These are phyloP conservation scores for Excoecaria cochinchinensis DNA, from an alignment of 345 rosid genomes.

Conservation along the genomic window DNA sequence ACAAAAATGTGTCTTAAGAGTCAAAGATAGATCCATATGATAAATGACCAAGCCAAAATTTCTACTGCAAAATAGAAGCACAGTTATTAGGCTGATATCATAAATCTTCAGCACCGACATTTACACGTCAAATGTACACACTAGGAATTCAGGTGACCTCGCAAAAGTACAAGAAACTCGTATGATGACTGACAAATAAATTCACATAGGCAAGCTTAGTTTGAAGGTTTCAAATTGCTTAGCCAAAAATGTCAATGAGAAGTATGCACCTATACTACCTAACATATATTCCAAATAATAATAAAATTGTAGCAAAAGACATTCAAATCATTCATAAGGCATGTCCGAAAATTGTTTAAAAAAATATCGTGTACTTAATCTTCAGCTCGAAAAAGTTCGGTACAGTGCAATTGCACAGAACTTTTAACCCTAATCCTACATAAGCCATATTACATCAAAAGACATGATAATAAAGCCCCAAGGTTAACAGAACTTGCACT, in stretches of 20 bases:
- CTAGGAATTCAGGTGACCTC: background rate
- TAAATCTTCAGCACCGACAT: slow-evolving; percentile 2
- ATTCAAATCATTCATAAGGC: background rate
- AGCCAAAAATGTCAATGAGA: background rate
- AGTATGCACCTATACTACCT: background rate
- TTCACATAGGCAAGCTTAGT: background rate
- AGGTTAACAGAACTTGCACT: too few species aligned
- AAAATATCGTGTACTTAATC: background rate
- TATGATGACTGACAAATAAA: background rate
- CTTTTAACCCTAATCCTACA: background rate
- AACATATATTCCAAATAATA: background rate
- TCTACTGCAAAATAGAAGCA: background rate
- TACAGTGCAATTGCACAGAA: background rate
- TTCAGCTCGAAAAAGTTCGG: background rate
- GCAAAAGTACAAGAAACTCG: background rate
- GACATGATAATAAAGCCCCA: background rate
- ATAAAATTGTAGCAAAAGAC: background rate
- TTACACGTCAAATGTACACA: background rate
- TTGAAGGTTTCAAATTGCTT: background rate
- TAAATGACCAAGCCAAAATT: background rate
- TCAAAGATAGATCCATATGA: background rate
- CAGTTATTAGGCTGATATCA: background rate
- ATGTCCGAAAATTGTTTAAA: background rate
- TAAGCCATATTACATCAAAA: background rate
- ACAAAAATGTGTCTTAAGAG: slow-evolving; percentile 4